Base-by-base conservation (phyloP, 108 stramenopile species). In the Schizochytrium sp. region DNA sequence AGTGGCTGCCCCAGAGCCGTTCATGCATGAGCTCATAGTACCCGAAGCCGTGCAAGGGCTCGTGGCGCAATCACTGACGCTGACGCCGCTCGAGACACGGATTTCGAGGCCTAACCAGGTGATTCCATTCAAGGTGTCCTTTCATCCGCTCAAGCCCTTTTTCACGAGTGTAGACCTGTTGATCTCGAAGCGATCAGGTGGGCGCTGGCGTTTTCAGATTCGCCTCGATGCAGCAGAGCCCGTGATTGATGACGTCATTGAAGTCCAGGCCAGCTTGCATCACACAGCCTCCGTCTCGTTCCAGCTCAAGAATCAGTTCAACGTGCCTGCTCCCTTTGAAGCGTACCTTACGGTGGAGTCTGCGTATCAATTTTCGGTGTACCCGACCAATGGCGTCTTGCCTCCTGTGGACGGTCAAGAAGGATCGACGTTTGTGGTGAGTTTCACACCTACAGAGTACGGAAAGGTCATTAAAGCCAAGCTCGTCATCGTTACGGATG, bases 401-500 rank as follows among this genome's bases (percentile, higher is more conserved):
- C 72, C 83, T 51, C 92, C 92, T n/a, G 59, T 19, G 87, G 92
- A 28, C 60, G 69, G 44, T 45, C 60, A 21, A 5, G 93, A 93
- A 18, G 91, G 93, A 44, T 91, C 93, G 16, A 60, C 57, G 5
- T 72, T 94, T 21, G 87, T 87, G 12, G 90, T 94, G 19, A 92
- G 91, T 29, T 94, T 92, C 87, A 58, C 92, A 5, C 93, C 94
- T 4, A 90, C 43, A 41, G 92, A 92, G 90, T 94, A 94, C 90
- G 92, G 92, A 19, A 87, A 72, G 88, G 43, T 45, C 44, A 90
- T 92, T 10, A 60, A 71, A 45, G 93, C 90, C 8, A 88, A 60
- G 44, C 92, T 93, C 53, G 88, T 93, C 57, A 89, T 93, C 21
- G 72, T 90, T 41, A 93, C 93, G 5, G 91, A 91, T 14, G 92